Conservation (phyloP, 805 yeast species). For the Candida berthetii region DNA sequence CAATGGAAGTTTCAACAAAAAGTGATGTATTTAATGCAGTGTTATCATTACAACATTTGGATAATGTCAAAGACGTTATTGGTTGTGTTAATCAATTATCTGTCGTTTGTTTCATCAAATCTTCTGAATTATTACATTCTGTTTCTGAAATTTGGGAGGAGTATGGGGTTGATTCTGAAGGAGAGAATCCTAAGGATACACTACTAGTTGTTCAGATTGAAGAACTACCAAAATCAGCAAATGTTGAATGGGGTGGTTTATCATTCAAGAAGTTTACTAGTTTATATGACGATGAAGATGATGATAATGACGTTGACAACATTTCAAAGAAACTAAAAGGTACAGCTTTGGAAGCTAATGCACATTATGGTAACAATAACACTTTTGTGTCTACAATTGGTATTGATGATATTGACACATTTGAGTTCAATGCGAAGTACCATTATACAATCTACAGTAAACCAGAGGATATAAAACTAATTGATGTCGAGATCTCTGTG, state of each 20-base stretch:
- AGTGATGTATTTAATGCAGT: conserved; percentile 30
- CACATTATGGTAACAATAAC: conserved; percentile 10
- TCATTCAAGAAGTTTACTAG: conserved; percentile 31
- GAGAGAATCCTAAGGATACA: conserved; percentile 16
- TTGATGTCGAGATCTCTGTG: conserved; percentile 4
- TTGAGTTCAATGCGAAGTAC: conserved; percentile 3
- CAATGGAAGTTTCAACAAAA: conserved; percentile 43
- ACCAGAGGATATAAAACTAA: conserved; percentile 7
- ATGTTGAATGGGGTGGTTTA: conserved; percentile 72
- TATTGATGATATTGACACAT: conserved; percentile 5
- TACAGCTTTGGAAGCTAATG: conserved; percentile 2
- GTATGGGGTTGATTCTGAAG: conserved; percentile 27
- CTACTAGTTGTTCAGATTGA: conserved; percentile 50
- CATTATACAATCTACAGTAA: conserved; percentile 19
- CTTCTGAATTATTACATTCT: conserved; percentile 18
- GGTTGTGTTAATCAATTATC: conserved; percentile 37
- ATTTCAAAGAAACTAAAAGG: neutral
- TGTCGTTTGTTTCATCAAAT: conserved; percentile 51
- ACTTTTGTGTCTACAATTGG: conserved; percentile 12
- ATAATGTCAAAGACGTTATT: conserved; percentile 52
- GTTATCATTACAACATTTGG: conserved; percentile 71
- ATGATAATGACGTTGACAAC: conserved; percentile 19
- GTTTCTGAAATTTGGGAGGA: conserved; percentile 38
- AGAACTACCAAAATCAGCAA: conserved; percentile 56
- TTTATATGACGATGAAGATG: conserved; percentile 36